phyloP scores from a whole-genome alignment of 257 asterid genomes.

The Fraxinus excelsior region DNA sequence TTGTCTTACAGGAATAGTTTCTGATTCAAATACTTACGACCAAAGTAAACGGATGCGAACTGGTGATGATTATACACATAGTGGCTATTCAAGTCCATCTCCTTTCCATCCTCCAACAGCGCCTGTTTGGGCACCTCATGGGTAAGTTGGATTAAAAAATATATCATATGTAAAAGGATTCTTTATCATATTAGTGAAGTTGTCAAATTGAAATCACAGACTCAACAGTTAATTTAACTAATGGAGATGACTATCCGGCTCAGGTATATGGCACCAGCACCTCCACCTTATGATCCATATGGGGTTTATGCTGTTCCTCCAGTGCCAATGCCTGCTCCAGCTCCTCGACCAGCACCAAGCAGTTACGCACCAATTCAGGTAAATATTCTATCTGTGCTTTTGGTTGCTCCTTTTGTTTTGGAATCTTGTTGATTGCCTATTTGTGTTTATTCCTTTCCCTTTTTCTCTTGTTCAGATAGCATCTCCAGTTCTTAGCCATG shows the following conservation, averaged over 20 bases:
- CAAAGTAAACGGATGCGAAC: slow-evolving; percentile 96
- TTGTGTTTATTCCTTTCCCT: background rate
- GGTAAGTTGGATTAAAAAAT: slow-evolving; percentile 41
- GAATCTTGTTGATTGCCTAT: background rate
- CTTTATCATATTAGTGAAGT: background rate
- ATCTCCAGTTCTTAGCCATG: background rate
- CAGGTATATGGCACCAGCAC: slow-evolving; percentile 94
- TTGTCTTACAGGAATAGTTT: slow-evolving; percentile 57
- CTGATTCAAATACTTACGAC: slow-evolving; percentile 82
- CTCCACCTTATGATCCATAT: slow-evolving; percentile 91
- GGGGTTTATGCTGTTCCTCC: slow-evolving; percentile 85
- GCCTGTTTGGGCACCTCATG: slow-evolving; percentile 93
- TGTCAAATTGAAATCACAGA: background rate
- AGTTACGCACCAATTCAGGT: slow-evolving; percentile 97
- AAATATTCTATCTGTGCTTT: slow-evolving; percentile 6
- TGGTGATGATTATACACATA: slow-evolving; percentile 89
- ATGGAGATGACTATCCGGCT: slow-evolving; percentile 20
- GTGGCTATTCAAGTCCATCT: slow-evolving; percentile 83
- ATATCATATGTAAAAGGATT: background rate
- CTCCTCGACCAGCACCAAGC: slow-evolving; percentile 88
- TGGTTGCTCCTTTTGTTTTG: slow-evolving; percentile 9
- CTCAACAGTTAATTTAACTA: slow-evolving; percentile 10
- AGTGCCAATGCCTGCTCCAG: slow-evolving; percentile 80
- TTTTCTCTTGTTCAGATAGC: background rate
- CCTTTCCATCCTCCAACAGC: slow-evolving; percentile 97